Evolutionary conservation across 345 rosid species (phyloP).

Genomic region (Euclidium syriacum): DNA sequence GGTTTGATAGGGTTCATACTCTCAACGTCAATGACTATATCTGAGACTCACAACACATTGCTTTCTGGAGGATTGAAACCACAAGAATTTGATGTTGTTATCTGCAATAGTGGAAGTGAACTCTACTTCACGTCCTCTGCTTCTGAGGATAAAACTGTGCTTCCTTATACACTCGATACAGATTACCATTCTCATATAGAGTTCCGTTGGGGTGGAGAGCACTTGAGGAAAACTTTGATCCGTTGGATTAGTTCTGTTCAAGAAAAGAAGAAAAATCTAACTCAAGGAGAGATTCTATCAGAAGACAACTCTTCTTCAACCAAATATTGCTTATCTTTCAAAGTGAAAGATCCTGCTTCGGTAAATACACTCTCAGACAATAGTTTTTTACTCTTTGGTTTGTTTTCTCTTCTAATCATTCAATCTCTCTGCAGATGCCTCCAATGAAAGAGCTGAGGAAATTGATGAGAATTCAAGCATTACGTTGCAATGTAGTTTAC

Average conservation of each 20-base stretch:
- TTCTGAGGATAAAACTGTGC: conserved; percentile 37
- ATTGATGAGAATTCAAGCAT: conserved; percentile 63
- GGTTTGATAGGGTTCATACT: conserved; percentile 52
- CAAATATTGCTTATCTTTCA: conserved; percentile 50
- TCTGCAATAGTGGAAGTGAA: conserved; percentile 81
- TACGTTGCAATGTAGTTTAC: conserved; percentile 60
- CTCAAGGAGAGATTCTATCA: conserved; percentile 34
- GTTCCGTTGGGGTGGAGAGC: conserved; percentile 82
- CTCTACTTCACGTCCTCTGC: conserved; percentile 55
- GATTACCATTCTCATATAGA: conserved; percentile 77
- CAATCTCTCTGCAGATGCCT: conserved; percentile 41
- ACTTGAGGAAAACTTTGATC: conserved; percentile 57
- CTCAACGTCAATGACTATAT: conserved; percentile 59
- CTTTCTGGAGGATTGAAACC: conserved; percentile 51
- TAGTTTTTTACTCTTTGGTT: background rate
- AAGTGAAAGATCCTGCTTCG: conserved; percentile 41
- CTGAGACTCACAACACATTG: conserved; percentile 50
- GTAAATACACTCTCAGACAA: conserved; percentile 27
- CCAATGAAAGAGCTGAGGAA: conserved; percentile 62
- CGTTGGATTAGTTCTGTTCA: conserved; percentile 56
- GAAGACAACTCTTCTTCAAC: conserved; percentile 56
- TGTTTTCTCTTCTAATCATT: background rate
- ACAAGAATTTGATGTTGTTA: conserved; percentile 62
- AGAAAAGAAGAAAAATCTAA: conserved; percentile 42
- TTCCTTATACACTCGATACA: conserved; percentile 52